Percentiles rank a stretch among this genome's conserved stretches.
These are phyloP conservation scores for Pichia kluyveri DNA, from an alignment of 805 yeast species.

Conservation along the genomic window DNA sequence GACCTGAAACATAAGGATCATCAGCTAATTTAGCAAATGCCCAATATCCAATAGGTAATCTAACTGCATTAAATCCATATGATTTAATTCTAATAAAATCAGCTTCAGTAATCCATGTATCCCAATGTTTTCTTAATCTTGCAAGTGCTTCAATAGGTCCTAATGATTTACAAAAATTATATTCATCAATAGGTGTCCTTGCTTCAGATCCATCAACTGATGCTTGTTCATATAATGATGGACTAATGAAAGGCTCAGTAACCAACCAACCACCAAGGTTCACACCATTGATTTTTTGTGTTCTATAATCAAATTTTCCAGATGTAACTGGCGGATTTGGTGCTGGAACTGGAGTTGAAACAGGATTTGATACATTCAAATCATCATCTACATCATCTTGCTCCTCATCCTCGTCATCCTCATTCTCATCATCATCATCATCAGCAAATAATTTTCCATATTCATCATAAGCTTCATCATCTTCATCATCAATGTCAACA, in stretches of 20 bases:
- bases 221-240: constrained; percentile 41
- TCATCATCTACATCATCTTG: constrained; percentile 5
- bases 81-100: constrained; percentile 44
- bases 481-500: neutral
- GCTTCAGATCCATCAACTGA: constrained; percentile 5
- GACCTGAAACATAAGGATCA: constrained; percentile 64
- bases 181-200: constrained; percentile 53
- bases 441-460: neutral
- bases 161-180: constrained; percentile 37
- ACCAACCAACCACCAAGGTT: constrained; percentile 68
- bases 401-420: neutral
- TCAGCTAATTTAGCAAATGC: constrained; percentile 42
- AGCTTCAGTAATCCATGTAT: constrained; percentile 45
- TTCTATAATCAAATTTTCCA: constrained; percentile 13
- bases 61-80: constrained; percentile 58
- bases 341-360: too few relatives aligned
- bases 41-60: constrained; percentile 81
- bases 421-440: neutral
- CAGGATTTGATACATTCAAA: too few relatives aligned
- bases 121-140: constrained; percentile 46
- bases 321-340: neutral
- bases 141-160: constrained; percentile 38
- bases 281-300: constrained; percentile 32
- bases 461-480: neutral
- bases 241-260: constrained; percentile 63